Evolutionary conservation across 108 stramenopile genomes (phyloP).

Genomic region (Fragilaria radians): DNA sequence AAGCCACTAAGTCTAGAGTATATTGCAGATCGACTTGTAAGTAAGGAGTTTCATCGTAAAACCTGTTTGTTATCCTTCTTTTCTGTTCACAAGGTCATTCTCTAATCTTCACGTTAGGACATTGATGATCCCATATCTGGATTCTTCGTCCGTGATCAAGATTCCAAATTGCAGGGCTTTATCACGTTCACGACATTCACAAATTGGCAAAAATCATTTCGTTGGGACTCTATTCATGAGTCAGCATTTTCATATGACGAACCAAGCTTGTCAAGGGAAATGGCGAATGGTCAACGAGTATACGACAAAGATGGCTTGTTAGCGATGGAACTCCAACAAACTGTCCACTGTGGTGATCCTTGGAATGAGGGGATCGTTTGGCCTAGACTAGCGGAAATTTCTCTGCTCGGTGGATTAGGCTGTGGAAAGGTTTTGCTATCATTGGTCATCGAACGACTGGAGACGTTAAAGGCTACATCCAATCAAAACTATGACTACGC

Average conservation of each 20-base stretch:
- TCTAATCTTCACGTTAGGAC: too few relatives aligned
- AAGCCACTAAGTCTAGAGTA: conserved; percentile 89
- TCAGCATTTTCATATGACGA: conserved; percentile 68
- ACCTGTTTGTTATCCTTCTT: too few relatives aligned
- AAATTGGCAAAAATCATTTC: conserved; percentile 80
- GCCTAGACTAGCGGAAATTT: conserved; percentile 86
- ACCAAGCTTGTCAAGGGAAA: conserved; percentile 25
- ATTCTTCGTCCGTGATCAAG: conserved; percentile 49
- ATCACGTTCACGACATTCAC: conserved; percentile 87
- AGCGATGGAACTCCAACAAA: conserved; percentile 51
- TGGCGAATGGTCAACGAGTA: conserved; percentile 31
- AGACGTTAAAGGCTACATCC: conserved; percentile 40
- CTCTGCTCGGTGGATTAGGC: conserved; percentile 68
- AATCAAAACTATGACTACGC: conserved; percentile 79
- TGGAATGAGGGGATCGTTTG: conserved; percentile 89
- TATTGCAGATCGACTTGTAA: conserved; percentile 76
- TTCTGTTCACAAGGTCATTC: too few relatives aligned
- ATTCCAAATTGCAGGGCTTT: conserved; percentile 86
- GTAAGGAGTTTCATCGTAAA: too few relatives aligned
- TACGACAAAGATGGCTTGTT: conserved; percentile 59
- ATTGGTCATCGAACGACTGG: conserved; percentile 75
- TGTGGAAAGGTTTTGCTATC: conserved; percentile 69
- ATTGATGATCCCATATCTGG: conserved; percentile 87
- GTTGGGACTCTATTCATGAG: conserved; percentile 84
- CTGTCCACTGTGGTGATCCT: conserved; percentile 79